Percentiles rank a stretch among this genome's conserved stretches.
Evolutionary conservation across 2,329 filamentous ascomycete species (phyloP).

Genomic region (Fusarium equiseti): DNA sequence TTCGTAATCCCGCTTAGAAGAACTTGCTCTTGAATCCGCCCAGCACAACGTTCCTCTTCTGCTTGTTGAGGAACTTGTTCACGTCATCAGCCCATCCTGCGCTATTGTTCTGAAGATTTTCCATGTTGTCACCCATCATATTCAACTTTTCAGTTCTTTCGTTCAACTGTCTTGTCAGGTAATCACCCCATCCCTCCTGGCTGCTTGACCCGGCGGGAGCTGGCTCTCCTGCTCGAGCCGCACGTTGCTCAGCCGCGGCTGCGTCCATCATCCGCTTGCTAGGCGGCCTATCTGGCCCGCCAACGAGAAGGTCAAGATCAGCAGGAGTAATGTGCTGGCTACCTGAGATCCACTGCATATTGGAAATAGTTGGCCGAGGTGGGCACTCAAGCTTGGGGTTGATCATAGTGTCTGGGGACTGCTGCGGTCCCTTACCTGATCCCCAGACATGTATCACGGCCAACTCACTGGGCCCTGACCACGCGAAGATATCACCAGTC

Average conservation of each 20-base stretch:
- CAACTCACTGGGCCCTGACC: slow-evolving; percentile 89
- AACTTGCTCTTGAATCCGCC: slow-evolving; percentile 75
- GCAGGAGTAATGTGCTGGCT: slow-evolving; percentile 89
- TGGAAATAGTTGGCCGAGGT: slow-evolving; percentile 90
- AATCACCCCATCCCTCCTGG: slow-evolving; percentile 79
- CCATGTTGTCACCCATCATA: slow-evolving; percentile 86
- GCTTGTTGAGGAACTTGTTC: slow-evolving; percentile 84
- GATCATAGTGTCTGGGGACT: slow-evolving; percentile 77
- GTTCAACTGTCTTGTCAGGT: slow-evolving; percentile 87
- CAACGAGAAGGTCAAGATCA: slow-evolving; percentile 91
- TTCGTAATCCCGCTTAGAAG: slow-evolving; percentile 44
- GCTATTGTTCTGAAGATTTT: slow-evolving; percentile 83
- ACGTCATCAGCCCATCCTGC: slow-evolving; percentile 89
- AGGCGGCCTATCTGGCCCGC: slow-evolving; percentile 86
- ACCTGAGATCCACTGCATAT: slow-evolving; percentile 95
- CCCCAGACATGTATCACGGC: slow-evolving; percentile 89
- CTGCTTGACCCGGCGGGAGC: slow-evolving; percentile 48
- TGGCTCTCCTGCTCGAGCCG: slow-evolving; percentile 57
- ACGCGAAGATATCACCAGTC: slow-evolving; percentile 86
- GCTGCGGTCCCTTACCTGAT: slow-evolving; percentile 72
- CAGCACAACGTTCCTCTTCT: slow-evolving; percentile 87
- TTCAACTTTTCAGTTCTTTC: slow-evolving; percentile 90
- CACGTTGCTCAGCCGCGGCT: slow-evolving; percentile 78
- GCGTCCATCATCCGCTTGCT: slow-evolving; percentile 90
- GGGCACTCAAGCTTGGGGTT: slow-evolving; percentile 82